Evolutionary conservation across 176 grass and related monocot species (phyloP).

Genomic region (Elaeis guineensis): DNA sequence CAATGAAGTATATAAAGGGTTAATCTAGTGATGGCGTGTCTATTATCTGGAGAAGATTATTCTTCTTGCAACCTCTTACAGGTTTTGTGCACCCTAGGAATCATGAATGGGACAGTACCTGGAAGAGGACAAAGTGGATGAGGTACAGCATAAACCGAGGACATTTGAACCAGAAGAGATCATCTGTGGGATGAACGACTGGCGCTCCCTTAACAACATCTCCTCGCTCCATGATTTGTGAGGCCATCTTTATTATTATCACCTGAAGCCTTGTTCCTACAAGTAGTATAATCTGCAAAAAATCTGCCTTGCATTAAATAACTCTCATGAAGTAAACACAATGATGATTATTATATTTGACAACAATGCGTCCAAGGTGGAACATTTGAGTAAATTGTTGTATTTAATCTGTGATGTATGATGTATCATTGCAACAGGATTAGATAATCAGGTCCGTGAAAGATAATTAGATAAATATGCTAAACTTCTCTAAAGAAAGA

Average conservation of each 20-base stretch:
- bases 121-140: slow-evolving; percentile 10
- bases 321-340: too few relatives aligned
- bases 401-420: too few relatives aligned
- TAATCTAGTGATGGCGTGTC: not conserved
- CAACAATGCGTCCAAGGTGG: too few relatives aligned
- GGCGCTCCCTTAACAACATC: slow-evolving; percentile 11
- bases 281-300: slow-evolving; percentile 11
- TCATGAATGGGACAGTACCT: not conserved
- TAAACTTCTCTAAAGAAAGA: too few relatives aligned
- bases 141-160: slow-evolving; percentile 5
- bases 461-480: too few relatives aligned
- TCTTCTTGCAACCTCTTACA: too few relatives aligned
- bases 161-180: slow-evolving; percentile 14
- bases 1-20: not conserved
- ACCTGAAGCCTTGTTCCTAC: slow-evolving; percentile 13
- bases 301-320: not conserved
- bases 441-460: too few relatives aligned
- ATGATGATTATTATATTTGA: too few relatives aligned
- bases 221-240: slow-evolving; percentile 11
- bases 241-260: slow-evolving; percentile 9
- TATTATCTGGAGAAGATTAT: too few relatives aligned
- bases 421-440: too few relatives aligned
- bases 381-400: too few relatives aligned
- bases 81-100: too few relatives aligned
- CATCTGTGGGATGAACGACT: slow-evolving; percentile 6